These are phyloP conservation scores for Rubus idaeus DNA, from an alignment of 306 rosid genomes.

Conservation along the genomic window DNA sequence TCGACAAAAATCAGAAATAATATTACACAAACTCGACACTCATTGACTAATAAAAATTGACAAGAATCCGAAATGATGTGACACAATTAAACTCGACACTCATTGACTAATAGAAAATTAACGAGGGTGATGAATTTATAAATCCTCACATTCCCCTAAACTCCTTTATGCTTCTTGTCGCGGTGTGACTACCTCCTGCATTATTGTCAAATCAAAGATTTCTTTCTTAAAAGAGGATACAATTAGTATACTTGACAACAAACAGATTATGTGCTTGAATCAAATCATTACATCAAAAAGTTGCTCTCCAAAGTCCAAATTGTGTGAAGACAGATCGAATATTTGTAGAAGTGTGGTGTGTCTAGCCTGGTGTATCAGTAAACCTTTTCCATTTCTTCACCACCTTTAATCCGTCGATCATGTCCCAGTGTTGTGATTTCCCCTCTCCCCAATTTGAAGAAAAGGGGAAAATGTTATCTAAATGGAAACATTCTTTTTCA, in stretches of 20 bases:
- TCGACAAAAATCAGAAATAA: too few species aligned
- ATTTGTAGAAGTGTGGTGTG: background rate
- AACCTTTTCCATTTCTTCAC: background rate
- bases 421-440: background rate
- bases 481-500: constrained; percentile 14
- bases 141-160: too few species aligned
- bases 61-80: too few species aligned
- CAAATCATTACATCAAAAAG: background rate
- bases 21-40: too few species aligned
- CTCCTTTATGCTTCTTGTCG: too few species aligned
- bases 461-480: background rate
- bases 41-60: too few species aligned
- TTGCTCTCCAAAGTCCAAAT: background rate
- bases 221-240: background rate
- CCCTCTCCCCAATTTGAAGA: background rate
- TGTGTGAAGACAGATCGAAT: too few species aligned
- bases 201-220: background rate
- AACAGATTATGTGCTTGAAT: too few species aligned
- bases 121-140: too few species aligned
- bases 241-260: background rate
- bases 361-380: background rate
- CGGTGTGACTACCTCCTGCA: too few species aligned
- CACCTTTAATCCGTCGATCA: background rate
- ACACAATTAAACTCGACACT: too few species aligned
- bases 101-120: too few species aligned